Conservation (phyloP, 2,329 filamentous ascomycete genomes). For the Pseudogymnoascus sp. region DNA sequence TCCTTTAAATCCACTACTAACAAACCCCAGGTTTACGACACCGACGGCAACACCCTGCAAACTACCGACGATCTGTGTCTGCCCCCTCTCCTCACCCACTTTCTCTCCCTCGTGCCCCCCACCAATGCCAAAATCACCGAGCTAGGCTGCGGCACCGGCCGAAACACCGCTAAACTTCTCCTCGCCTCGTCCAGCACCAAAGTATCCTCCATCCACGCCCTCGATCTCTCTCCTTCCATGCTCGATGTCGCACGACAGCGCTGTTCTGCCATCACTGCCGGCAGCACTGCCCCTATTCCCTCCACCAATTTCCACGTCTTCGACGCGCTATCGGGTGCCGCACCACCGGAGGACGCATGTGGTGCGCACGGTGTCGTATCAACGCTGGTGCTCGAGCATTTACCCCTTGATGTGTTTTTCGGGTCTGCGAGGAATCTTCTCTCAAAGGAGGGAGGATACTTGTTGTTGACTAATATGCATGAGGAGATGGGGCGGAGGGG, state of each 20-base stretch:
- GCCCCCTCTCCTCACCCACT: conserved; percentile 38
- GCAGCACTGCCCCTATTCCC: not conserved
- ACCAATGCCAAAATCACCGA: conserved; percentile 41
- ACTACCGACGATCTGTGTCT: conserved; percentile 53
- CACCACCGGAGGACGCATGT: conserved; percentile 14
- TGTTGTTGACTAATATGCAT: conserved; percentile 63
- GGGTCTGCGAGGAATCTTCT: conserved; percentile 36
- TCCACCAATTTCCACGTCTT: conserved; percentile 18
- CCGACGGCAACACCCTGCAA: conserved; percentile 59
- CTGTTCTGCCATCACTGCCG: not conserved
- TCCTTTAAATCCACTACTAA: conserved; percentile 15
- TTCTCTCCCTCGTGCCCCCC: conserved; percentile 31
- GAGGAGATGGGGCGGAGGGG: conserved; percentile 50
- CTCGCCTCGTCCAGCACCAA: conserved; percentile 8
- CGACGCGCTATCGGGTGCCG: conserved; percentile 20
- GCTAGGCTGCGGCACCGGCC: conserved; percentile 57
- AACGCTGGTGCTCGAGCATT: conserved; percentile 58
- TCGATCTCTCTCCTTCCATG: conserved; percentile 50
- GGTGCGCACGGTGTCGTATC: conserved; percentile 41
- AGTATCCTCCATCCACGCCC: conserved; percentile 29
- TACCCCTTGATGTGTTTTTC: conserved; percentile 46
- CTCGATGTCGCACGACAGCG: conserved; percentile 39
- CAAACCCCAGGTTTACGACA: conserved; percentile 47
- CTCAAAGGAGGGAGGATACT: conserved; percentile 35
- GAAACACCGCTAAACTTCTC: conserved; percentile 49